Conservation (phyloP, 2,329 filamentous ascomycete genomes). For the Claviceps africana region DNA sequence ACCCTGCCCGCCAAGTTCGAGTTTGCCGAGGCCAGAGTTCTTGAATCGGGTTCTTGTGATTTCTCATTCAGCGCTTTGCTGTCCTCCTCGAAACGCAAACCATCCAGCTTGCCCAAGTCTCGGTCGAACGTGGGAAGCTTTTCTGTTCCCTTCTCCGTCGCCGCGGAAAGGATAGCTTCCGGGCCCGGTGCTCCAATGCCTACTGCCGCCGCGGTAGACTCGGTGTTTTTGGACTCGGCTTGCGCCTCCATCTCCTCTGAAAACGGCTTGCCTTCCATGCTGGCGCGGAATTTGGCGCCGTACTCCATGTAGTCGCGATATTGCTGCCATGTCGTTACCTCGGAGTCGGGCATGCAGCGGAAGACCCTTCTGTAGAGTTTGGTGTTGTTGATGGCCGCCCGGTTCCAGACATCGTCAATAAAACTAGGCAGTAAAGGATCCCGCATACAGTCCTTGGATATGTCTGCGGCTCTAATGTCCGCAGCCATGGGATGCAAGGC, state of each 20-base stretch:
- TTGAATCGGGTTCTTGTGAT: slow-evolving; percentile 1
- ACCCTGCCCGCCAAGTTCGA: slow-evolving; percentile 16
- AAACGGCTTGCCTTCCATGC: slow-evolving; percentile 39
- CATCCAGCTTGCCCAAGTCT: slow-evolving; percentile 18
- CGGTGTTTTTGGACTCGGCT: slow-evolving; percentile 15
- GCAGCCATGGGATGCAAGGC: slow-evolving; percentile 40
- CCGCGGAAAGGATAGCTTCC: slow-evolving; percentile 22
- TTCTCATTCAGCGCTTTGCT: slow-evolving; percentile 22
- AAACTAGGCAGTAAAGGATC: slow-evolving; percentile 77
- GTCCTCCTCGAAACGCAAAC: slow-evolving; percentile 18
- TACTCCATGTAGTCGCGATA: slow-evolving; percentile 79
- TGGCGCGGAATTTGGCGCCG: slow-evolving; percentile 59
- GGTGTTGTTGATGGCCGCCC: slow-evolving; percentile 85
- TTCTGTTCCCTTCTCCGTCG: slow-evolving; percentile 16
- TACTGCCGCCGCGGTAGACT: slow-evolving; percentile 21
- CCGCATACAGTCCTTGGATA: slow-evolving; percentile 86
- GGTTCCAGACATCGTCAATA: slow-evolving; percentile 76
- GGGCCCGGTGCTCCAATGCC: slow-evolving; percentile 30
- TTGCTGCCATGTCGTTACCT: slow-evolving; percentile 84
- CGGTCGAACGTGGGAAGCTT: slow-evolving; percentile 11
- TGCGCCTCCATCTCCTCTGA: slow-evolving; percentile 37
- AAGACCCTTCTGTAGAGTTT: slow-evolving; percentile 89
- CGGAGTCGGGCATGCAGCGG: slow-evolving; percentile 90
- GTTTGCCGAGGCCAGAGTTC: slow-evolving; percentile 23
- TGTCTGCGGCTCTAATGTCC: slow-evolving; percentile 58